A percentile compares a stretch with the other conserved stretches of the same genome.
These are phyloP conservation scores for Hibiscus trionum DNA, from an alignment of 345 rosid species.

Conservation along the genomic window DNA sequence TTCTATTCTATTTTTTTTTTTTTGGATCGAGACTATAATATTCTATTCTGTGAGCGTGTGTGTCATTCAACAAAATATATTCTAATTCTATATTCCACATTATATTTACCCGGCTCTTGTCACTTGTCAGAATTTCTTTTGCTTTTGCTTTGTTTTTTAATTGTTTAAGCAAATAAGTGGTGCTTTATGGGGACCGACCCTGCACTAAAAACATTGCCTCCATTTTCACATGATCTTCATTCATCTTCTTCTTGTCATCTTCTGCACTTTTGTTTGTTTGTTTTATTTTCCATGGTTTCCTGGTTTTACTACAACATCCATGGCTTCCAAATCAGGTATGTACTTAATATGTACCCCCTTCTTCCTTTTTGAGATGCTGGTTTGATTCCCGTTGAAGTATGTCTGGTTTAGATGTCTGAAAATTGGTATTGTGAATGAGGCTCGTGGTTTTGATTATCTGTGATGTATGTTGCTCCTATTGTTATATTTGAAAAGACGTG, in stretches of 20 bases:
- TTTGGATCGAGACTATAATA: not conserved
- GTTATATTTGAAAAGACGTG: not conserved
- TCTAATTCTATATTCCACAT: not conserved
- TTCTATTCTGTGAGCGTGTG: not conserved
- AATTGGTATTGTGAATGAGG: not conserved
- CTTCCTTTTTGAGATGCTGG: not conserved
- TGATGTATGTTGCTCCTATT: not conserved
- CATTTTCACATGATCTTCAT: not conserved
- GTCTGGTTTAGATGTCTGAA: not conserved
- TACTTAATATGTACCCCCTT: not conserved
- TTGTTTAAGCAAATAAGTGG: not conserved
- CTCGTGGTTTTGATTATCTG: not conserved
- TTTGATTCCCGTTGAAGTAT: not conserved
- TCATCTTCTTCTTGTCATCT: slow-evolving; percentile 9
- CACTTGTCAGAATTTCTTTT: slow-evolving; percentile 7
- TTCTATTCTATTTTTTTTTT: too few relatives aligned
- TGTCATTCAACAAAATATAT: not conserved
- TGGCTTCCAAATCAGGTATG: slow-evolving; percentile 5
- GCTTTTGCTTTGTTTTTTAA: not conserved
- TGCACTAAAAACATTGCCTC: not conserved
- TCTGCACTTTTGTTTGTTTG: not conserved
- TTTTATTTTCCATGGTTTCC: not conserved
- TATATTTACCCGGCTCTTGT: not conserved
- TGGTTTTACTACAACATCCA: not conserved
- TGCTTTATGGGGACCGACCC: not conserved